Base-by-base conservation (phyloP, 2,329 filamentous ascomycete genomes). In the Calonectria leucothoes region DNA sequence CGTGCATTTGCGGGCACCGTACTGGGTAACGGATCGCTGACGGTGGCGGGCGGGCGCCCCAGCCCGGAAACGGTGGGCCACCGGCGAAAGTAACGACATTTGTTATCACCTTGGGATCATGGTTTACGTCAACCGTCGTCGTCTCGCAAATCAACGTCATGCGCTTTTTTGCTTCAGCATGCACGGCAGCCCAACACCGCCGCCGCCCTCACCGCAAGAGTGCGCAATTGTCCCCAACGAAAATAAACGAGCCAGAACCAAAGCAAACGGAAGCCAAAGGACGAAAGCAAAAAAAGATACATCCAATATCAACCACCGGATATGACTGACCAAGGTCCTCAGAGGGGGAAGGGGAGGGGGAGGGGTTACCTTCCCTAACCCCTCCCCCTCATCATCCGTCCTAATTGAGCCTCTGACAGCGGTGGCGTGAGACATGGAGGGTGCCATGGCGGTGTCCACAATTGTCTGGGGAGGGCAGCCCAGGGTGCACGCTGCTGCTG, bases 391-490 rank as follows among this genome's bases (percentile, higher is more conserved):
- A 35, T 29, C 37, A 42, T 61, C 48, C 45, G 42, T 68, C 67
- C 66, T 39, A 66, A 70, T 66, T 51, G 66, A 73, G 71, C 67
- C 61, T 66, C 67, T 70, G 49, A 70, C 67, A 66, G 61, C 35
- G 39, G 71, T 73, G 71, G 71, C 68, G 68, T 71, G 71, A 71
- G 71, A 51, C 70, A 68, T 42, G 48, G 63, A 42, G 51, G n/a
- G 35, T 25, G 52, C 48, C 23, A 59, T 51, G 25, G 33, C 25
- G 42, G 66, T 57, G 55, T 52, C 20, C 67, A 49, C 67, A 57
- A 27, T 48, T 48, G 69, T 39, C 52, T 55, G 55, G 48, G 35
- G 61, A 29, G 42, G 29, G 23, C 29, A 12, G 31, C 31, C 37
- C 17, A 45, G 55, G 45, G 64, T 61, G 20, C 31, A 55, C 37